phyloP scores from a whole-genome alignment of 2,329 filamentous ascomycete species.

The Botrytis aclada region DNA sequence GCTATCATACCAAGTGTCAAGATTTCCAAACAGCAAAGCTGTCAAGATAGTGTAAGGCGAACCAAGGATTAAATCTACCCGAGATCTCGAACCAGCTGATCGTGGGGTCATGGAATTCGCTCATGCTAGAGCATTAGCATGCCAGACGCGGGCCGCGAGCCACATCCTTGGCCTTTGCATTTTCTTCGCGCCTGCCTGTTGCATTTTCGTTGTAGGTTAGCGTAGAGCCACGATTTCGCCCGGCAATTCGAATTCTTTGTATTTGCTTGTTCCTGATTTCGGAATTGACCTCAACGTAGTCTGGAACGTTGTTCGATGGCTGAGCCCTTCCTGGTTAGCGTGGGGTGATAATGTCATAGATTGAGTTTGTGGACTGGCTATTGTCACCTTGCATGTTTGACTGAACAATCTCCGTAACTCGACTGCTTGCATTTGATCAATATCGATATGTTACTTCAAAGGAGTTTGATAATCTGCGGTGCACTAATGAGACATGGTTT shows the following conservation, averaged over 20 bases:
- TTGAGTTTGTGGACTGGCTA: neutral
- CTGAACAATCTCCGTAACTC: constrained; percentile 3
- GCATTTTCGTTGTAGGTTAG: constrained; percentile 12
- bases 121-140: constrained; percentile 8
- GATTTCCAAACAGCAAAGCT: constrained; percentile 8
- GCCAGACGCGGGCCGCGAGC: constrained; percentile 1
- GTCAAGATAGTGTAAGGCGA: neutral
- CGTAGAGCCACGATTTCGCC: neutral
- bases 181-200: constrained; percentile 16
- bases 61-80: constrained; percentile 10
- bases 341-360: constrained; percentile 12
- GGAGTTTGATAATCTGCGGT: constrained; percentile 2
- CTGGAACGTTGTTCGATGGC: constrained; percentile 2
- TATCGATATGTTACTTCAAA: constrained; percentile 9
- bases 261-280: constrained; percentile 11
- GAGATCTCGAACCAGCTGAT: constrained; percentile 20
- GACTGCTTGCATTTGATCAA: constrained; percentile 9
- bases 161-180: constrained; percentile 4
- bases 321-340: constrained; percentile 1
- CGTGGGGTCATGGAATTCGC: constrained; percentile 9
- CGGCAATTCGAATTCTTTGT: constrained; percentile 4
- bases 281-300: neutral
- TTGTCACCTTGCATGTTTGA: constrained; percentile 7
- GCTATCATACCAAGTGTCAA: constrained; percentile 8
- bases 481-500: constrained; percentile 8